A percentile compares a stretch with the other conserved stretches of the same genome.
Evolutionary conservation across 1,139 yeast species (phyloP).

Genomic region (Geotrichum restrictum): DNA sequence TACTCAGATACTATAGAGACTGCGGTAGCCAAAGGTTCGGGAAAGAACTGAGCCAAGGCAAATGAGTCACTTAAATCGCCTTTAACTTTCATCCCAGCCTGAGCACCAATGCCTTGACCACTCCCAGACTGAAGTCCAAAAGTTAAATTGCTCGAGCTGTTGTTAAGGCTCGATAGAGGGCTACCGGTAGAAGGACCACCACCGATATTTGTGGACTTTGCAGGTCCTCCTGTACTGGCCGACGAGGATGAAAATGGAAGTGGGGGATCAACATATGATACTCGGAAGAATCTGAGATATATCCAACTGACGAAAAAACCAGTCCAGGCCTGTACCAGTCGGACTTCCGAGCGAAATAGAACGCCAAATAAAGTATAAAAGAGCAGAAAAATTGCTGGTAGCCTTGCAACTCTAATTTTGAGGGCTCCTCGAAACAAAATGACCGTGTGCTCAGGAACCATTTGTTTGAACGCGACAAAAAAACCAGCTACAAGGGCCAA

Average conservation of each 20-base stretch:
- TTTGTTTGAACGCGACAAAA: constrained; percentile 79
- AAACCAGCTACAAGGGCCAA: constrained; percentile 69
- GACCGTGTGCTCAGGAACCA: constrained; percentile 82
- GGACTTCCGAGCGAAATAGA: constrained; percentile 20
- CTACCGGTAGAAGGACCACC: constrained; percentile 18
- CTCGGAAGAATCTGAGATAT: constrained; percentile 73
- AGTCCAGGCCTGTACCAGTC: constrained; percentile 53
- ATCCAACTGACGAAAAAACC: constrained; percentile 70
- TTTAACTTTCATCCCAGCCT: constrained; percentile 36
- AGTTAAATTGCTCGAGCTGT: neutral
- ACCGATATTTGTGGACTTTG: constrained; percentile 26
- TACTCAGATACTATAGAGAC: constrained; percentile 53
- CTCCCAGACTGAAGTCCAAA: constrained; percentile 17
- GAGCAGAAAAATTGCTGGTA: constrained; percentile 60
- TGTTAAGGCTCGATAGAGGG: neutral
- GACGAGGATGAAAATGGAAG: constrained; percentile 31
- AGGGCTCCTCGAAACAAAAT: constrained; percentile 59
- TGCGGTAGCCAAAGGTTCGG: constrained; percentile 49
- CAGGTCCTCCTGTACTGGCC: constrained; percentile 6
- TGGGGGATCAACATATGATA: constrained; percentile 38
- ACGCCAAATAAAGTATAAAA: constrained; percentile 40
- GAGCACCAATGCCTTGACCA: neutral
- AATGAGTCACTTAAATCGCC: constrained; percentile 94
- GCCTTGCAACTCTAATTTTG: constrained; percentile 61
- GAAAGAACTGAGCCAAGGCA: constrained; percentile 70